These are phyloP conservation scores for Gnomoniopsis smithogilvyi DNA, from an alignment of 2,329 filamentous ascomycete species.

Conservation along the genomic window DNA sequence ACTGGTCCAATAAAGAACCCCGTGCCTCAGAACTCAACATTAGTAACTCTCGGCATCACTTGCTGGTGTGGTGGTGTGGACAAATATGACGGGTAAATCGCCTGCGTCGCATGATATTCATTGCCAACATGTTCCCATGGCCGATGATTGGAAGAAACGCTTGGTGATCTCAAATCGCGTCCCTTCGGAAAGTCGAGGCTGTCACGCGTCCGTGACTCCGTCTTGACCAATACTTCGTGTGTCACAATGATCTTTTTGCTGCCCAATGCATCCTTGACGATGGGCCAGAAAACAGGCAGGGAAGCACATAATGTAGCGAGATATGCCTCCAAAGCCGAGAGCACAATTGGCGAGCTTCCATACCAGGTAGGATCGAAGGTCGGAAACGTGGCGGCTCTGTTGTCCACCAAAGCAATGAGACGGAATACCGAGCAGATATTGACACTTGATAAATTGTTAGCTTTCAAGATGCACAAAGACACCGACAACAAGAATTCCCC, in stretches of 20 bases:
- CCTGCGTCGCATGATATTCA: neutral
- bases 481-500: neutral
- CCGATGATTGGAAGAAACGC: neutral
- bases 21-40: too few relatives aligned
- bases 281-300: conserved; percentile 13
- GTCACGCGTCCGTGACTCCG: conserved; percentile 13
- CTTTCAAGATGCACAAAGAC: neutral
- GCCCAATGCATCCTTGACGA: conserved; percentile 26
- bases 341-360: conserved; percentile 28
- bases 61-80: too few relatives aligned
- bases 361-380: conserved; percentile 35
- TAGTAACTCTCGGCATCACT: too few relatives aligned
- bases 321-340: conserved; percentile 32
- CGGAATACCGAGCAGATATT: conserved; percentile 30
- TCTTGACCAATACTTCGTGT: conserved; percentile 29
- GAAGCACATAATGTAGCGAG: conserved; percentile 11
- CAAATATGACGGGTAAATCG: neutral
- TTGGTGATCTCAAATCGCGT: neutral
- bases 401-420: conserved; percentile 26
- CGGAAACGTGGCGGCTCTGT: conserved; percentile 29
- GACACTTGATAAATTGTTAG: conserved; percentile 20
- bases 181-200: neutral
- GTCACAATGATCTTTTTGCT: conserved; percentile 31
- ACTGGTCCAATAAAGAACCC: too few relatives aligned
- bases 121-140: neutral